Evolutionary conservation across 768 basidiomycete genomes (phyloP).

Genomic region (Xerocomus spinulosus): DNA sequence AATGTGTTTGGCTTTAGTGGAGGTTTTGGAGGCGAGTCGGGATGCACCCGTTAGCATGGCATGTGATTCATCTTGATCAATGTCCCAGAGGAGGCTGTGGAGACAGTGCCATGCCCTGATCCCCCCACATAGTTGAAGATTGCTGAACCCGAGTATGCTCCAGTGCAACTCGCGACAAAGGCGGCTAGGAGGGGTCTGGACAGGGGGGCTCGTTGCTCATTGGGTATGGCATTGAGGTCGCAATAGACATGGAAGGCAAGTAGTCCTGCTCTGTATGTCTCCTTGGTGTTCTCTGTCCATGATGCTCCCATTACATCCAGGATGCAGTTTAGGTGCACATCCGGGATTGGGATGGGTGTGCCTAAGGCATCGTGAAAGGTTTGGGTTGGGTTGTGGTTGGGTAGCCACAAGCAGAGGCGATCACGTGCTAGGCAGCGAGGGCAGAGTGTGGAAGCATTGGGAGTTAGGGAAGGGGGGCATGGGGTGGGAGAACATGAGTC

Average conservation of each 20-base stretch:
- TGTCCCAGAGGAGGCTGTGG: background rate
- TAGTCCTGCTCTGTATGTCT: background rate
- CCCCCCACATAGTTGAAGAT: background rate
- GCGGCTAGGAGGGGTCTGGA: rapidly evolving
- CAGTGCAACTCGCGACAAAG: background rate
- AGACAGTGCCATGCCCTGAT: background rate
- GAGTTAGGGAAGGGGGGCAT: too few species aligned
- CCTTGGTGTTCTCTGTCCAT: background rate
- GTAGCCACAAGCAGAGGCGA: too few species aligned
- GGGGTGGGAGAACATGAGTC: too few species aligned
- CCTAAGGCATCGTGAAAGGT: too few species aligned
- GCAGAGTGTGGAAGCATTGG: too few species aligned
- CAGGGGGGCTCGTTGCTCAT: slow-evolving; percentile 1
- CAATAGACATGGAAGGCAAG: background rate
- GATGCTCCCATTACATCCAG: background rate
- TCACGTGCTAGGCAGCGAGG: too few species aligned
- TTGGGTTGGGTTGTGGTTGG: too few species aligned
- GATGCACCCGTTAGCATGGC: background rate
- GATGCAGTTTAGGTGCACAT: too few species aligned
- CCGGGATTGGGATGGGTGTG: too few species aligned
- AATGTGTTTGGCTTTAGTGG: background rate
- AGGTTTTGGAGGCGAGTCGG: background rate
- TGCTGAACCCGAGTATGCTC: rapidly evolving
- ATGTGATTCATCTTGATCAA: background rate
- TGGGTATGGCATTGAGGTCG: too few species aligned